Percentiles rank a stretch among this genome's conserved stretches.
Conservation (phyloP, 257 asterid species). For the Nicotiana tabacum region DNA sequence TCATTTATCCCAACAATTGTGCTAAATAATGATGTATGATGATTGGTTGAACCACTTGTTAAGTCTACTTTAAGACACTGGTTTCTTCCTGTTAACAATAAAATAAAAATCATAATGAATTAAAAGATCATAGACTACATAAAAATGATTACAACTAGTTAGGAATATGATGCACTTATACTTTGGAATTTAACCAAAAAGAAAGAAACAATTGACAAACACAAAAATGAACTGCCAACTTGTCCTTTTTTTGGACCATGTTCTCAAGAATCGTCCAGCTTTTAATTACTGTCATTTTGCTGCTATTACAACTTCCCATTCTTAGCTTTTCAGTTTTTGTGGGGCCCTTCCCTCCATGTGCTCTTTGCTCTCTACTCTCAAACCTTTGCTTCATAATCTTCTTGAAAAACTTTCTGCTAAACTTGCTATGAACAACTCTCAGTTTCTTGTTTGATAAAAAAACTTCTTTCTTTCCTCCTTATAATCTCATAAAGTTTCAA, state of each 20-base stretch:
- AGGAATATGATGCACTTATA: no score
- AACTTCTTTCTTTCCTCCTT: not conserved
- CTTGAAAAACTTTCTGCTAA: no score
- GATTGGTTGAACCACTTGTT: not conserved
- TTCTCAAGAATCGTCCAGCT: constrained; percentile 48
- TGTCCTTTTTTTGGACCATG: constrained; percentile 36
- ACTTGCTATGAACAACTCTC: not conserved
- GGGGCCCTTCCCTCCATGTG: constrained; percentile 29
- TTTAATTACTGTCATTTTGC: constrained; percentile 33
- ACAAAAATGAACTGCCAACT: constrained; percentile 10
- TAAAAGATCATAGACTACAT: no score
- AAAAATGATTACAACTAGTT: no score
- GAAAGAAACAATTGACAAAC: not conserved
- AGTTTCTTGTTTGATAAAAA: not conserved
- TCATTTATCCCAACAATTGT: not conserved
- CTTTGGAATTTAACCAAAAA: not conserved
- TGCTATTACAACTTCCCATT: constrained; percentile 8
- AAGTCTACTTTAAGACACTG: not conserved
- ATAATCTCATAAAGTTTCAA: not conserved
- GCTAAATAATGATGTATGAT: not conserved
- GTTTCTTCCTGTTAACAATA: not conserved
- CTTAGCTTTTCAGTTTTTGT: constrained; percentile 21
- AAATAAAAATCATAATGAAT: not conserved
- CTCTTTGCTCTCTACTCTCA: not conserved
- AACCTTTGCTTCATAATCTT: not conserved